Base-by-base conservation (phyloP, 1,284 basidiomycete genomes). In the Xerocomus minutiporus region DNA sequence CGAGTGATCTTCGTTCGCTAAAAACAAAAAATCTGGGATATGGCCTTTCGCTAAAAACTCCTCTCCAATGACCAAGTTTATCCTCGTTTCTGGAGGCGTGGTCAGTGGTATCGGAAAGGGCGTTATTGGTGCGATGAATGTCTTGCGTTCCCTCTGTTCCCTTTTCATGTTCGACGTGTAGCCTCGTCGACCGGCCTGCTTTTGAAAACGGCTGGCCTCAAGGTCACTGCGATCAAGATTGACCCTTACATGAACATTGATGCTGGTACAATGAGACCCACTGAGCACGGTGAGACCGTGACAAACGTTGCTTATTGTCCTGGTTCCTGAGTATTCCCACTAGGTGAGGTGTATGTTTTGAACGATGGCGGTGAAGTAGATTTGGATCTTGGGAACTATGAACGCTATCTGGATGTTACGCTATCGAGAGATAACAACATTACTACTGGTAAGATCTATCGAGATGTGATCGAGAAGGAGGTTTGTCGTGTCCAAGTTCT, bases 241-340 rank as follows among this genome's bases (percentile, higher is more conserved):
- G 96, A 99, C 72, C 96, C 96, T 23, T 99, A 99, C 70, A 98
- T 99, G 95, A 99, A 99, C 77, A 97, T 99, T 65, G 96, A 99
- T 81, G 97, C 96, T 35, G 97, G 97, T 41, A 98, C 96, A 31
- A 99, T 99, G 96, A 84, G 93, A 40, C 97, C 96, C 12, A 97
- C 94, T 34, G 96, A 99, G 73, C 96, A 99, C 71, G 97, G 94
- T 90, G 69, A 78, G 83, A 61, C 57, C 48, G 49, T 42, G 49
- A 29, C 45, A 36, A 31, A 64, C 52, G 31, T 2, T n/a, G 32
- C 26, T 49, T 48, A 38, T 44, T 36, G 23, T 43, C 42, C 44
- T 39, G 9, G 23, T 38, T 41, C 51, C 59, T 66, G 41, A 70
- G 54, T 53, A 38, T 46, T 46, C 47, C 52, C 39, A 42, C 15